phyloP scores from a whole-genome alignment of 257 asterid genomes.

The Fraxinus cuspidata region DNA sequence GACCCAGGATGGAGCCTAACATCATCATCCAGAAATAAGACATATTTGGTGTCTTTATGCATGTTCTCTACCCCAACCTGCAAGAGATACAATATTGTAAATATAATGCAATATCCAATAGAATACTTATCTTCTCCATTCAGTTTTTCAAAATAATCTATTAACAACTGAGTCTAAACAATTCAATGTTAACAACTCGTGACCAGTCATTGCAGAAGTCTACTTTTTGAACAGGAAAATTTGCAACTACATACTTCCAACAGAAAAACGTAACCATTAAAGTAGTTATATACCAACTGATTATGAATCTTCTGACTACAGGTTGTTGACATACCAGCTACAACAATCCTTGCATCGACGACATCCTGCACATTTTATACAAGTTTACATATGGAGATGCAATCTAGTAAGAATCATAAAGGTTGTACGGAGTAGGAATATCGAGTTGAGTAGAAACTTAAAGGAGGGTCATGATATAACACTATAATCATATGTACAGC shows the following conservation, averaged over 20 bases:
- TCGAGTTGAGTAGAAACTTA: conserved; percentile 12
- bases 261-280: conserved; percentile 19
- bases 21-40: conserved; percentile 92
- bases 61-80: conserved; percentile 96
- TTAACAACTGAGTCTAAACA: conserved; percentile 14
- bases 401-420: conserved; percentile 2
- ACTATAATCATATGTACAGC: conserved; percentile 1
- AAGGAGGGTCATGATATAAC: conserved; percentile 12
- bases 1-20: conserved; percentile 99
- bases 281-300: conserved; percentile 65
- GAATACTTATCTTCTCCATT: conserved; percentile 17
- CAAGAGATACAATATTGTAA: conserved; percentile 19
- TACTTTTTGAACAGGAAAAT: conserved; percentile 3
- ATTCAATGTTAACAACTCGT: conserved; percentile 7
- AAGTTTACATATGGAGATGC: conserved; percentile 19
- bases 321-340: conserved; percentile 90
- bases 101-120: conserved; percentile 16
- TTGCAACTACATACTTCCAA: conserved; percentile 5
- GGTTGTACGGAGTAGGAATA: conserved; percentile 9
- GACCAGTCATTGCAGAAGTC: not conserved
- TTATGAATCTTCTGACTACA: conserved; percentile 99
- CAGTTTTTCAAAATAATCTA: conserved; percentile 5
- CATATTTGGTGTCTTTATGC: conserved; percentile 92
- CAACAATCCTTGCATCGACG: conserved; percentile 69
- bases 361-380: conserved; percentile 58